Base-by-base conservation (phyloP, 2,329 filamentous ascomycete species). In the Ophiostoma sp. region DNA sequence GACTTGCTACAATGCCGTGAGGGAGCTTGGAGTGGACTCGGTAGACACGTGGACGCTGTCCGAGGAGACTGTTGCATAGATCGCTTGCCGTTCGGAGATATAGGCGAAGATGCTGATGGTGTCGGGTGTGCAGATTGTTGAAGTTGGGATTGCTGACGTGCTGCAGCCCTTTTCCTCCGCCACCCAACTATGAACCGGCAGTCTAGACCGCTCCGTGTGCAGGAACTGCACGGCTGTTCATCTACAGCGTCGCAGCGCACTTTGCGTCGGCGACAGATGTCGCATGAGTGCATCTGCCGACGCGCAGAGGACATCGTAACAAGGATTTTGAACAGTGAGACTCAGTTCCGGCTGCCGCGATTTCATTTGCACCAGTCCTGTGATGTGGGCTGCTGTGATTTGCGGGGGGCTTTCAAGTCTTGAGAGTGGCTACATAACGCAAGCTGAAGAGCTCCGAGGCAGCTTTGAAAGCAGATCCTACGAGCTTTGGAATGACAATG, bases 271-370 rank as follows among this genome's bases (percentile, higher is more conserved):
- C 69, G 69, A 14, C 69, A 70, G 55, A 49, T 40, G 16, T 70
- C 69, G 55, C 69, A 70, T 27, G 69, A 69, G 52, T 70, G 67
- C 69, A 70, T 70, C 67, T 70, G 69, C 44, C 60, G 66, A 4
- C 69, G 69, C 14, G 27, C 55, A 60, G 55, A 16, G 7, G 49
- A 52, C 55, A 60, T 60, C 38, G 27, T 38, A 5, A 49, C 58
- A 7, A 52, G 41, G 2, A 52, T 38, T n/a, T 44, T 7, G 18
- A 55, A 5, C 11, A 14, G 47, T 42, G 38, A 55, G 49, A 55
- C 49, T 38, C 55, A 60, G 55, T 60, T 60, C 55, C 55, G 27
- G 55, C 27, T 40, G 55, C 55, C 18, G 55, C 27, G 4, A 60
- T 60, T 38, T 60, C 27, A 60, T 60, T 60, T 60, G 27, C 8